Conservation (phyloP, 148 eudicot genomes). For the Cornus controversa region DNA sequence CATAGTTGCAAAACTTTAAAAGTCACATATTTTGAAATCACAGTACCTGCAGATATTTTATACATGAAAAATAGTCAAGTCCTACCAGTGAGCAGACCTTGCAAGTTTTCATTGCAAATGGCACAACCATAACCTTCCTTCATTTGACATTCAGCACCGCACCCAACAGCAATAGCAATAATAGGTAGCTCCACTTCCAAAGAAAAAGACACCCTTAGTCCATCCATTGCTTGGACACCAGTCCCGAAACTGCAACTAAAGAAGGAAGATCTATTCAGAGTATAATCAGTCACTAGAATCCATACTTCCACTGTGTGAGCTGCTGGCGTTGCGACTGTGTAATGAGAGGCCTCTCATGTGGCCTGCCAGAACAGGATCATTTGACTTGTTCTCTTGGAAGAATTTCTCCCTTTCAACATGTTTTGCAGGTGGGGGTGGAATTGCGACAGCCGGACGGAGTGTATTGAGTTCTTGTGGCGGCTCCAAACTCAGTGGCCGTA, state of each 20-base stretch:
- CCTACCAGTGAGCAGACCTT: too few species aligned
- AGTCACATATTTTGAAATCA: too few species aligned
- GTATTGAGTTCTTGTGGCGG: slow-evolving; percentile 32
- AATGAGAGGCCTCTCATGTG: slow-evolving; percentile 79
- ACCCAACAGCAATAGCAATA: neutral
- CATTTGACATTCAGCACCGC: neutral
- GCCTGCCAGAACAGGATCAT: slow-evolving; percentile 55
- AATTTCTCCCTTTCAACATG: slow-evolving; percentile 86
- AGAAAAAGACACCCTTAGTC: neutral
- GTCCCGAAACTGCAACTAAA: neutral
- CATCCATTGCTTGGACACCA: neutral
- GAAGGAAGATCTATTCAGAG: neutral
- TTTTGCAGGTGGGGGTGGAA: slow-evolving; percentile 97
- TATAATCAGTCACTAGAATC: slow-evolving; percentile 50
- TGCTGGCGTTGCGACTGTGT: slow-evolving; percentile 66
- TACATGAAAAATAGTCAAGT: too few species aligned
- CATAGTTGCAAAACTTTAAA: too few species aligned
- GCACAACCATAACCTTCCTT: neutral
- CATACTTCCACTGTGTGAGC: slow-evolving; percentile 72
- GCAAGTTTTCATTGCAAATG: neutral
- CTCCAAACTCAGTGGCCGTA: slow-evolving; percentile 49
- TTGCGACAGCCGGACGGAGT: slow-evolving; percentile 37
- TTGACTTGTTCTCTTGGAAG: slow-evolving; percentile 80
- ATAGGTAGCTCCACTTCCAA: neutral
- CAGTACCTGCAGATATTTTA: too few species aligned